Base-by-base conservation (phyloP, 75 land plant genomes). In the Pinus taeda region DNA sequence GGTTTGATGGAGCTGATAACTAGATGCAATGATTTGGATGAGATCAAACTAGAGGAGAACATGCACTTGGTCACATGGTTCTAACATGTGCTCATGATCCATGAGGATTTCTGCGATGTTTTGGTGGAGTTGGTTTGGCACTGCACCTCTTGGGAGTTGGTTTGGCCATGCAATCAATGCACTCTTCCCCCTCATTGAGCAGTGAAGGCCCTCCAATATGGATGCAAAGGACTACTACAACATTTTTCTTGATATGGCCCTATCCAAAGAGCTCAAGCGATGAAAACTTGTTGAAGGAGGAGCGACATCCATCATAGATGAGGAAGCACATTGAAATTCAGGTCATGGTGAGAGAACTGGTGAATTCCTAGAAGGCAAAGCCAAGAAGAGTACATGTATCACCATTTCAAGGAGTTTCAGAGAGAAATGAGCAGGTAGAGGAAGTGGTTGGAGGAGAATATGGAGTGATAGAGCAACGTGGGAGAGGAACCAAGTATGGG, bases 1-100 rank as follows among this genome's bases (percentile, higher is more conserved):
- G 33, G 33, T 33, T 30, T 96, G 53, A 96, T 96, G 99, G 99
- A 96, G 85, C 80, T 96, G 30, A 90, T 96, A 69, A 90, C 98
- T 0, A 97, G 99, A 0, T 75, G 95, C 53, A 92, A 79, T 59
- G 99, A 95, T 6, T 82, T 96, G 8, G 99, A 96, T 42, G 93
- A 94, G 45, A 79, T 75, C 56, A 88, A 87, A 74, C 79, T 90
- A 3, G 99, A 96, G 79, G 99, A 96, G 75, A 87, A 84, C 71
- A 72, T 92, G 85, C 95, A 96, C 74, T 82, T 96, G 2, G 97
- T 94, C 3, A 89, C 93, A 56, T 96, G 99, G 99, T 96, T 96
- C 86, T 72, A 86, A 6, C 80, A 91, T 21, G 86, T 92, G 86
- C 79, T 82, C 63, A 60, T 85, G 58, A 84, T 79, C 76, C 85